phyloP scores from a whole-genome alignment of 108 stramenopile genomes.

The Chaetoceros tenuissimus region DNA sequence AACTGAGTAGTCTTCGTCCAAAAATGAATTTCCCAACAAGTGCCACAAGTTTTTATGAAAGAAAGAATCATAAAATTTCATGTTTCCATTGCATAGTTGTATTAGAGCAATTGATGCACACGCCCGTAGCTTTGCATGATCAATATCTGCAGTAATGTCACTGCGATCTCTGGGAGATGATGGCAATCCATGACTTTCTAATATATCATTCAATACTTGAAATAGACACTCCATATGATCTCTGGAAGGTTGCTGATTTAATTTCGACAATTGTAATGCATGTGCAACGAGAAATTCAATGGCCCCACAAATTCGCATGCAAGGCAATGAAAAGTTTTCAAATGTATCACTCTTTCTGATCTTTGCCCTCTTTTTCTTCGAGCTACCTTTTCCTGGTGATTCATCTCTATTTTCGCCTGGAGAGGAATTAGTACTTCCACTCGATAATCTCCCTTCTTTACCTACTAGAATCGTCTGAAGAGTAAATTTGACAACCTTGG shows the following conservation, averaged over 20 bases:
- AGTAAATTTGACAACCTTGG: constrained; percentile 51
- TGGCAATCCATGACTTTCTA: constrained; percentile 46
- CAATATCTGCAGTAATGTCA: constrained; percentile 29
- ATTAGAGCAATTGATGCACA: constrained; percentile 61
- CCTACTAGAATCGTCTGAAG: constrained; percentile 53
- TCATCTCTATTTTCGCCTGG: too few species aligned
- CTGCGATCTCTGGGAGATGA: constrained; percentile 37
- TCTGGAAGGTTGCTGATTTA: constrained; percentile 12
- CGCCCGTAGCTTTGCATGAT: constrained; percentile 58
- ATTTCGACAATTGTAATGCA: constrained; percentile 10
- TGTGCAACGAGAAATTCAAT: constrained; percentile 67
- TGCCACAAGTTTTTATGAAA: constrained; percentile 58
- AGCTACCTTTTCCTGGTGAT: neutral
- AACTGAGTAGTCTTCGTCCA: constrained; percentile 52
- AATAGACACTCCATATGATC: constrained; percentile 32
- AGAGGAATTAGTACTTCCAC: too few species aligned
- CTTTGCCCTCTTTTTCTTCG: constrained; percentile 9
- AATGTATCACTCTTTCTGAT: constrained; percentile 22
- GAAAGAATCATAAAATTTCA: constrained; percentile 47
- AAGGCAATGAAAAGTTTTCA: constrained; percentile 35
- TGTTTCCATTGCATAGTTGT: constrained; percentile 63
- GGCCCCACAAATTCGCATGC: constrained; percentile 51
- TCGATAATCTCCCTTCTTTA: too few species aligned
- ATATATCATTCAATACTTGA: constrained; percentile 25
- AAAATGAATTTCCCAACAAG: constrained; percentile 34